Evolutionary conservation across 306 rosid genomes (phyloP), one percentile per base, ranked within the genome.

Genomic region (Dalbergia cultrata): DNA sequence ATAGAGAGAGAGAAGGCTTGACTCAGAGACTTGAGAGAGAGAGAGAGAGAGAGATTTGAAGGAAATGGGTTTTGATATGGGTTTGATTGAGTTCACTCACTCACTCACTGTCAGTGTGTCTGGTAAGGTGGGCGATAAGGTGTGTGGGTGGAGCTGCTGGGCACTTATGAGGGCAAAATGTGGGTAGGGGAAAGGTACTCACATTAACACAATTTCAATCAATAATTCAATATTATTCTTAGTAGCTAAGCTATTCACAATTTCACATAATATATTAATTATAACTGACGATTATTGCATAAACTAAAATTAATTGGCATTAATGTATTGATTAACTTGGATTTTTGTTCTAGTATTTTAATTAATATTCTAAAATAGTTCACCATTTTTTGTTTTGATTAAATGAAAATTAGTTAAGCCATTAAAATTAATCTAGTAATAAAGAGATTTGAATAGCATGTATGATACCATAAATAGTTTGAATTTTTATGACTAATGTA

Each of bases 1-100:
- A 35, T n/a, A 4, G 16, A 13, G 18, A 14, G 57, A 14, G 67
- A 63, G 70, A 60, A 60, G 78, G 52, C 73, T 66, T 61, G 50
- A 76, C n/a, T n/a, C 57, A 16, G 18, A 67, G 57, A 50, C 8
- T 14, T 0, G 2, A 0, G 13, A 19, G 33, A 0, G 73, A 5
- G 56, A 66, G 53, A 19, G 33, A 0, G 73, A 5, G 56, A 66
- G 53, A 16, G 44, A 64, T 7, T 10, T n/a, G 33, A 21, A 57
- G 63, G 60, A 54, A 54, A 18, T n/a, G 33, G 18, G 18, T 16
- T 16, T 57, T 57, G 63, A 56, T 4, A 56, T 56, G 31, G 22
- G 63, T 18, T 57, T 26, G 19, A 7, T 54, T 54, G 2, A n/a
- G 12, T 14, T 14, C 59, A n/a, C 8, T 13, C 54, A 49, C 54